Evolutionary conservation across 306 rosid genomes (phyloP), one percentile per base, ranked within the genome.

Genomic region (Vigna unguiculata): DNA sequence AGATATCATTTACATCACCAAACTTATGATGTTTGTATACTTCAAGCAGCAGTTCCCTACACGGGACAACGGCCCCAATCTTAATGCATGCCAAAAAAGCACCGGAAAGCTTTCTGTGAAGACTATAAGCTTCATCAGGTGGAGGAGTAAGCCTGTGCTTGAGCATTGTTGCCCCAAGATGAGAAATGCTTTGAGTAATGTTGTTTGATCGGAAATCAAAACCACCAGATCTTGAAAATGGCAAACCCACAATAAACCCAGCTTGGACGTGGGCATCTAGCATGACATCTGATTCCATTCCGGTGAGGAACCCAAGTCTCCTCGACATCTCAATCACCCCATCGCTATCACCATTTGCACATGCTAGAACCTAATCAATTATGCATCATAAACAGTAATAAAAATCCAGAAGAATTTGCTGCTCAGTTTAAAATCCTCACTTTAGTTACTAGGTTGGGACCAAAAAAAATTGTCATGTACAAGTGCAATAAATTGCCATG

Each of bases 121-220:
- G 96, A 84, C 99, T 95, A 81, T 95, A 95, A 16, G 85, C 97
- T 84, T 92, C 97, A 75, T 95, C 97, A 0, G 96, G 97, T 21
- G 98, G 98, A 36, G 98, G 98, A 4, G 98, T 92, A 48, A 90
- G 95, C 81, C 98, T 88, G 87, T 95, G 97, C 78, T 83, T 88
- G 65, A 95, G 85, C 99, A 95, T 95, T 10, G 97, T 95, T 11
- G 93, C 88, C 46, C 99, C 93, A 34, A 95, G 97, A 87, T 85
- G 91, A 45, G 96, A 83, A 75, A 92, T 75, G 85, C 87, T 89
- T 28, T 91, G 90, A 16, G 96, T 87, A 72, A 95, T 83, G 79
- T 92, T 88, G 83, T 82, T 79, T 60, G 93, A 73, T 4, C 82
- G 83, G 81, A 95, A 95, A 83, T 95, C 92, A 58, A 75, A 90